Percentiles rank a stretch among this genome's conserved stretches.
These are phyloP conservation scores for Biscutella auriculata DNA, from an alignment of 441 rosid species.

Conservation along the genomic window DNA sequence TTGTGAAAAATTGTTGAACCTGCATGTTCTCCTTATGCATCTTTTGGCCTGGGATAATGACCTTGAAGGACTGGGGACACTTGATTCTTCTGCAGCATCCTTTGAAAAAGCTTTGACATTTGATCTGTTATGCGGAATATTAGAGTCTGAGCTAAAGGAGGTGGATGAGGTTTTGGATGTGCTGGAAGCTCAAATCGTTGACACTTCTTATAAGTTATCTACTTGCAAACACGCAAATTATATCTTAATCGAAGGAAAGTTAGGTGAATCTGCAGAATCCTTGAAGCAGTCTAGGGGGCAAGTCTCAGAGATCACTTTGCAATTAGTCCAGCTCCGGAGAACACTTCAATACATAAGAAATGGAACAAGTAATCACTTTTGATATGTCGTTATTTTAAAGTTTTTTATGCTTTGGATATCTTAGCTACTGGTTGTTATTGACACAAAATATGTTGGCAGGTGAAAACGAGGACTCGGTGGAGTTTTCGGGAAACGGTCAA, in stretches of 20 bases:
- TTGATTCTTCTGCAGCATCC: constrained; percentile 32
- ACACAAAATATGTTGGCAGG: constrained; percentile 33
- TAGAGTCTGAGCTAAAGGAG: constrained; percentile 72
- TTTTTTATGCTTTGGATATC: neutral
- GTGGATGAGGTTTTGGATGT: constrained; percentile 56
- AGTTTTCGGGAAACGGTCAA: constrained; percentile 29
- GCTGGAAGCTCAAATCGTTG: constrained; percentile 52
- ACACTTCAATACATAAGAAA: constrained; percentile 43
- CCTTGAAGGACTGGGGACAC: constrained; percentile 33
- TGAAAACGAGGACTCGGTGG: constrained; percentile 27
- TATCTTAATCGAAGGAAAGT: constrained; percentile 39
- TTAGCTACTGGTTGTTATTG: constrained; percentile 1
- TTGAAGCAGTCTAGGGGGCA: constrained; percentile 51
- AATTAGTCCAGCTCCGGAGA: constrained; percentile 46
- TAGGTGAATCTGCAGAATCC: constrained; percentile 45
- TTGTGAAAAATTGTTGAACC: constrained; percentile 48
- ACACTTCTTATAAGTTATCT: constrained; percentile 51
- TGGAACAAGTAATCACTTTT: constrained; percentile 43
- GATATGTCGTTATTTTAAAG: neutral
- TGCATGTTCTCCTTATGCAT: constrained; percentile 68
- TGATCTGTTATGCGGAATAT: constrained; percentile 57
- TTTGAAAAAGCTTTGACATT: constrained; percentile 58
- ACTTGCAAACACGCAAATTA: constrained; percentile 35
- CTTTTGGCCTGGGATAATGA: constrained; percentile 59
- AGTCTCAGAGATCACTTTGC: constrained; percentile 57